Conservation (phyloP, 306 rosid genomes). For the Prunus fruticosa region DNA sequence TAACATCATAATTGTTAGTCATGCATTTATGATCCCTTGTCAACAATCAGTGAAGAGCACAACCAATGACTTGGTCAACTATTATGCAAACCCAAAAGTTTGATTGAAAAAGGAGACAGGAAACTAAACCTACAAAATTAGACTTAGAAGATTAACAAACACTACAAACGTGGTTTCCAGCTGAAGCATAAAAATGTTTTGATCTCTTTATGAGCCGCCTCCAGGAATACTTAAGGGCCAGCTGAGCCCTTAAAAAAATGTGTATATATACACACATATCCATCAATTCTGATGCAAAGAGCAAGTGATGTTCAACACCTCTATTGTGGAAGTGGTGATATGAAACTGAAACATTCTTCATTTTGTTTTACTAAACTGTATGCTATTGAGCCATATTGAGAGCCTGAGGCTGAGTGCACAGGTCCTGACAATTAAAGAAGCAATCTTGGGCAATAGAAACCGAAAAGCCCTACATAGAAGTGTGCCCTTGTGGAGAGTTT, state of each 20-base stretch:
- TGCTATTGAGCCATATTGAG: neutral
- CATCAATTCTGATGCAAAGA: neutral
- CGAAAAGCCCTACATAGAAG: neutral
- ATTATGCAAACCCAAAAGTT: neutral
- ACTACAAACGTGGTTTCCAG: neutral
- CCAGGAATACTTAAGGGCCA: neutral
- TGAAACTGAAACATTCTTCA: neutral
- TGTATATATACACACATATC: neutral
- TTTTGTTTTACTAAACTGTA: neutral
- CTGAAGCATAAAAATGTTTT: neutral
- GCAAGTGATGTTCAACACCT: neutral
- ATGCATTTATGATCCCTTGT: neutral
- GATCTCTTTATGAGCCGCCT: neutral
- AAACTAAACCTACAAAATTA: too few relatives aligned
- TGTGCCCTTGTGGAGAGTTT: neutral
- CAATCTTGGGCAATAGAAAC: neutral
- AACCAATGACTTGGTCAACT: neutral
- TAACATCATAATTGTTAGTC: neutral
- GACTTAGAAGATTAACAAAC: neutral
- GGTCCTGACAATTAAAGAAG: neutral
- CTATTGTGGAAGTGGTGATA: neutral
- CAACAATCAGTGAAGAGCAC: neutral
- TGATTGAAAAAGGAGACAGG: too few relatives aligned
- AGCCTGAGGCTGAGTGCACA: neutral
- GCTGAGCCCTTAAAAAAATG: neutral